A percentile compares a stretch with the other conserved stretches of the same genome.
phyloP scores from a whole-genome alignment of 2,329 filamentous ascomycete genomes.

The Cadophora gregata region DNA sequence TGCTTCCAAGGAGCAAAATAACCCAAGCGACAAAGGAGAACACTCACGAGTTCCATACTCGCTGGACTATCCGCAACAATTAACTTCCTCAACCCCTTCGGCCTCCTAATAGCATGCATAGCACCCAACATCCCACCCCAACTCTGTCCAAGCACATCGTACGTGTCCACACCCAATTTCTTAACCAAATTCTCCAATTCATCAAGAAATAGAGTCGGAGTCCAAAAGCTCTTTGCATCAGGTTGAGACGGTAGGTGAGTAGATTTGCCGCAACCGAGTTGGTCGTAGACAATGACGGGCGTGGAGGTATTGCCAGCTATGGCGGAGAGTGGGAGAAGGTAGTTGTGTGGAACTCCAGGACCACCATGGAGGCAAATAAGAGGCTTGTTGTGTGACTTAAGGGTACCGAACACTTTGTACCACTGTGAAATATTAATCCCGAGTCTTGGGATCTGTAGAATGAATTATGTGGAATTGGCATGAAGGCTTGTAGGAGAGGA shows the following conservation, averaged over 20 bases:
- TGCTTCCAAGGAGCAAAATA: background rate
- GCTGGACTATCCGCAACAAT: slow-evolving; percentile 45
- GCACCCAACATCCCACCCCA: slow-evolving; percentile 60
- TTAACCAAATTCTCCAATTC: slow-evolving; percentile 56
- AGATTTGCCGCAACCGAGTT: slow-evolving; percentile 56
- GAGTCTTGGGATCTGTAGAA: background rate
- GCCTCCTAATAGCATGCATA: slow-evolving; percentile 49
- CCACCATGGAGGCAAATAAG: slow-evolving; percentile 42
- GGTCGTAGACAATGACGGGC: slow-evolving; percentile 60
- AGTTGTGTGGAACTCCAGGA: slow-evolving; percentile 47
- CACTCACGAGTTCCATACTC: slow-evolving; percentile 28
- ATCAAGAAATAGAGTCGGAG: slow-evolving; percentile 51
- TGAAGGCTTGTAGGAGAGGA: background rate
- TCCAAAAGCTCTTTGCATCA: slow-evolving; percentile 55
- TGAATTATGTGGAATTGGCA: background rate
- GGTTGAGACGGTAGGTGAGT: slow-evolving; percentile 54
- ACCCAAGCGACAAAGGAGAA: background rate
- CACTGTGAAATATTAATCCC: slow-evolving; percentile 26
- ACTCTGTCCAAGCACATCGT: slow-evolving; percentile 55
- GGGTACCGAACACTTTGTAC: slow-evolving; percentile 48
- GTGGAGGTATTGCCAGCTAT: slow-evolving; percentile 47
- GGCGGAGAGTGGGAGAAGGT: slow-evolving; percentile 48
- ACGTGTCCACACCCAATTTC: slow-evolving; percentile 48
- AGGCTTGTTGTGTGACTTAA: slow-evolving; percentile 40
- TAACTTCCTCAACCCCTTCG: slow-evolving; percentile 47